Base-by-base conservation (phyloP, 2,329 filamentous ascomycete species). In the Ascosphaera apis region DNA sequence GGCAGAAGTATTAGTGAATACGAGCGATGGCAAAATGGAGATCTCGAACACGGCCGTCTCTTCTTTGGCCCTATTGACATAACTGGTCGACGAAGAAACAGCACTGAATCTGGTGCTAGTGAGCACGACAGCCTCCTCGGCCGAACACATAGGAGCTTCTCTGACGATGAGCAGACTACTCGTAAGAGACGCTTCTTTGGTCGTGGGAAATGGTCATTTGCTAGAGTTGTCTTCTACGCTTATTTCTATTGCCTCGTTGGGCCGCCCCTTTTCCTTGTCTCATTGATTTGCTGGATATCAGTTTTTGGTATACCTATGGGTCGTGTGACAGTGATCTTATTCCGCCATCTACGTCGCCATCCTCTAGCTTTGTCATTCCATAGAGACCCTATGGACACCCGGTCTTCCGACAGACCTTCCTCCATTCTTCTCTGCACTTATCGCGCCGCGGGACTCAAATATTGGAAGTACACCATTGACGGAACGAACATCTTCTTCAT, bases 271-370 rank as follows among this genome's bases (percentile, higher is more conserved):
- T 75, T 95, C 45, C 48, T 91, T 31, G 83, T 88, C 25, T 92
- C 83, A 6, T 71, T 69, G 17, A 68, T 91, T 40, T 98, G 88
- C 59, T 98, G 86, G 84, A 76, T 98, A 49, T 57, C 95, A 44
- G 88, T 98, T 39, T 98, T 98, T 60, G 84, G 75, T 63, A 98
- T 98, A 37, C 91, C 88, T 6, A 98, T 98, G 88, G 91, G 84
- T 47, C 91, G 91, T 52, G 80, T 92, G 30, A 91, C 83, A 2
- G 67, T 86, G 42, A 69, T 95, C 38, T 63, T 98, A 11, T 80
- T 92, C 51, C 76, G 86, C 54, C 91, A 98, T 53, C 67, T 98
- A 16, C 74, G 86, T 37, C 76, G 88, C 33, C 88, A 95, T 55
- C 88, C 88, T 13, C 63, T 98, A 30, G 86, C 91, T 1, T 60